Base-by-base conservation (phyloP, 306 rosid genomes). In the Sicyos baderoa region DNA sequence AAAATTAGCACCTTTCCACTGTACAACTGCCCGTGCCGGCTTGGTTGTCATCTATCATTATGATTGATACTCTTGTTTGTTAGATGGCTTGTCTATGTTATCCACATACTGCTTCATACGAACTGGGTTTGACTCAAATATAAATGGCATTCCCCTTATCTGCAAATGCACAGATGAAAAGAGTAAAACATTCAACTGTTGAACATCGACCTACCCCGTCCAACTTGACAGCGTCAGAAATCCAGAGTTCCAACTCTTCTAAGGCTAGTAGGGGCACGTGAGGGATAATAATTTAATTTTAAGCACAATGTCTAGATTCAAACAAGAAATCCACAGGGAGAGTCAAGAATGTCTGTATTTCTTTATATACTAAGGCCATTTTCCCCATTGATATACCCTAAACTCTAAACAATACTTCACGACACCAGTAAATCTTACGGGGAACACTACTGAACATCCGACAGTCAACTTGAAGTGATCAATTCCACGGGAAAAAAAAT, bases 131-230 rank as follows among this genome's bases (percentile, higher is more conserved):
- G 54, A 76, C 88, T 90, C 97, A 37, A 94, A 94, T 76, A 87
- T 84, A 82, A 86, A 85, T 3, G 94, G 68, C 80, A 79, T 80
- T 68, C 89, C 89, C 75, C 82, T 82, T 74, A 94, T 84, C 99
- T 94, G 88, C 83, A 84, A 82, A 75, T 74, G n/a, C 60, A 9
- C 44, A 35, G 44, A 49, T 35, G 60, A 29, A 67, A 37, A 45
- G 3, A 15, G 35, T 6, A 45, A 0, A 21, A 6, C 54, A 22
- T 44, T 45, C 54, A 48, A 21, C 13, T 64, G 54, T 64, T 52
- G 22, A 40, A 15, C 51, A 62, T 40, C 4, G 51, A 40, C 10
- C 1, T 9, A 62, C n/a, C 17, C n/a, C 17, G n/a, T 6, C 25
- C 51, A 44, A 45, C 54, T 11, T 14, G 29, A 40, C 44, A 16